These are phyloP conservation scores for Microsporum ferrugineum DNA, from an alignment of 2,329 filamentous ascomycete genomes.

Conservation along the genomic window DNA sequence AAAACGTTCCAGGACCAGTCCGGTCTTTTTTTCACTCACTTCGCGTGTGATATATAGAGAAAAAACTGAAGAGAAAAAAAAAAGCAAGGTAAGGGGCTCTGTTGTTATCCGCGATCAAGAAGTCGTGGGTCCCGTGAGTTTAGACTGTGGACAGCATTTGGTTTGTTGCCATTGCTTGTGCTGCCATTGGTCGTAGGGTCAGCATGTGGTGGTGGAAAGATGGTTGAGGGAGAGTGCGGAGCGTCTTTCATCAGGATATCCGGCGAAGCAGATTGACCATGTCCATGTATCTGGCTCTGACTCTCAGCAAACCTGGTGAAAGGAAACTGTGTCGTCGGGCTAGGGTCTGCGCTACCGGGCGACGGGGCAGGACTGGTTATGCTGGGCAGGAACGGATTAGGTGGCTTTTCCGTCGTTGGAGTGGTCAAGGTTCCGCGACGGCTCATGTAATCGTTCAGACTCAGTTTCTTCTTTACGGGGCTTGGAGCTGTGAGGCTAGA, in stretches of 20 bases:
- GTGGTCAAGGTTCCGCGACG: constrained; percentile 32
- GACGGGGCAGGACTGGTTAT: constrained; percentile 14
- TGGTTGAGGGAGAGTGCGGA: background rate
- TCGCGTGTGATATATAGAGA: background rate
- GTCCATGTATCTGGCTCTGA: background rate
- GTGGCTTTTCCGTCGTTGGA: constrained; percentile 33
- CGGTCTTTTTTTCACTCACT: background rate
- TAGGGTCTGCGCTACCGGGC: constrained; percentile 10
- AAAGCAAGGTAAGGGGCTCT: background rate
- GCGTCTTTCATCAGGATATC: background rate
- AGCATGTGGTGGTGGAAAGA: background rate
- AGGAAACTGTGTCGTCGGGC: background rate
- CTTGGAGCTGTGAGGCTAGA: constrained; percentile 26
- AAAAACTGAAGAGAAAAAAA: background rate
- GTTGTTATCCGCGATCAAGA: background rate
- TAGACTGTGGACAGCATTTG: background rate
- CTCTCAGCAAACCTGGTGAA: constrained; percentile 2
- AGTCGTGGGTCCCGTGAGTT: background rate
- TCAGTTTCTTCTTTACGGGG: constrained; percentile 41
- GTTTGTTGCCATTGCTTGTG: background rate
- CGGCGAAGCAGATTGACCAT: background rate
- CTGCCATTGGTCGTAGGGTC: background rate
- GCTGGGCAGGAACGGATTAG: constrained; percentile 20
- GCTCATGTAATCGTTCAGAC: constrained; percentile 39
- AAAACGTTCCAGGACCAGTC: background rate